Conservation (phyloP, 192 early-diverging fungal species). For the Jimgerdemannia lactiflua region DNA sequence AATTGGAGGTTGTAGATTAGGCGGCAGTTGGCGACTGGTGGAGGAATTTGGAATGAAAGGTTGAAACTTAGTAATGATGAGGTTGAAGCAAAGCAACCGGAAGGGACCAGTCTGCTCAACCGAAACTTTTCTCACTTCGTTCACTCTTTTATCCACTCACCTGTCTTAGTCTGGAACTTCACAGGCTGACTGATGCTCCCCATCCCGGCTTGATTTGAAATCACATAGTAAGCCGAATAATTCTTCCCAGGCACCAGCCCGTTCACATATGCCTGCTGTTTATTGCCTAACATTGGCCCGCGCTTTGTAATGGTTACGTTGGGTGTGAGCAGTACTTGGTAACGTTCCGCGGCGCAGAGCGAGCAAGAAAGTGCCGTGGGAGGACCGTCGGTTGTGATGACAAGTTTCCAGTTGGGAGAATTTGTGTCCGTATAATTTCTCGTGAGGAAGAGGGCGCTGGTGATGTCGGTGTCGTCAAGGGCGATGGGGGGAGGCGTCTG, state of each 20-base stretch:
- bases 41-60: background rate
- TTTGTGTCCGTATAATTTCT: constrained; percentile 10
- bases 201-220: background rate
- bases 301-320: constrained; percentile 33
- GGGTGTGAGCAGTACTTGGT: constrained; percentile 10
- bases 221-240: constrained; percentile 41
- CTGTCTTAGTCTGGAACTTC: constrained; percentile 23
- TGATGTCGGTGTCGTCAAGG: constrained; percentile 32
- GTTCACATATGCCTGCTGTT: constrained; percentile 31
- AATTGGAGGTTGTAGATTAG: constrained; percentile 46
- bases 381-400: constrained; percentile 16
- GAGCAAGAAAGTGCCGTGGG: constrained; percentile 37
- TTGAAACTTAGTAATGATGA: no score
- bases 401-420: constrained; percentile 14
- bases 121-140: no score
- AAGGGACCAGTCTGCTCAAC: no score
- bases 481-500: background rate
- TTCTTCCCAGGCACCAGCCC: constrained; percentile 30
- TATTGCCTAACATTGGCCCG: constrained; percentile 25
- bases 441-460: constrained; percentile 28
- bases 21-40: constrained; percentile 38
- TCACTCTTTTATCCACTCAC: constrained; percentile 5
- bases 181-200: constrained; percentile 18
- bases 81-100: no score
- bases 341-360: constrained; percentile 39